phyloP scores from a whole-genome alignment of 2,329 filamentous ascomycete genomes.

The Hymenoscyphus repandus region DNA sequence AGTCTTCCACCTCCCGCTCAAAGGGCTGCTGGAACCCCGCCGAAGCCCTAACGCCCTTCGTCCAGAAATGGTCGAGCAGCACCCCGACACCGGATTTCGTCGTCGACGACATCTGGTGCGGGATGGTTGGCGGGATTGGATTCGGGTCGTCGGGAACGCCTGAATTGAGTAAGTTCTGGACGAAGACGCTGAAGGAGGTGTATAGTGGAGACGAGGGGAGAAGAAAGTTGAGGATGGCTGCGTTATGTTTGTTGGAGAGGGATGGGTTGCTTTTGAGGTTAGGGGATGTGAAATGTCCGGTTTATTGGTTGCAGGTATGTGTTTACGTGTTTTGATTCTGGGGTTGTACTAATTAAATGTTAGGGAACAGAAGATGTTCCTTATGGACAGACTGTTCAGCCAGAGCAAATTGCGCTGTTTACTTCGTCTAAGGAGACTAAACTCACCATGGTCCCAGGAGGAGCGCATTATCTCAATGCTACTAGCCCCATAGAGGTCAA shows the following conservation, averaged over 20 bases:
- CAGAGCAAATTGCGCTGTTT: slow-evolving; percentile 47
- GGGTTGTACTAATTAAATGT: too few relatives aligned
- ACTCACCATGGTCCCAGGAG: slow-evolving; percentile 39
- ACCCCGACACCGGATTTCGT: slow-evolving; percentile 42
- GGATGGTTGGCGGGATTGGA: slow-evolving; percentile 40
- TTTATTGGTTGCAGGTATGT: slow-evolving; percentile 37
- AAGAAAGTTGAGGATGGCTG: slow-evolving; percentile 42
- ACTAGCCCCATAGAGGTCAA: slow-evolving; percentile 12
- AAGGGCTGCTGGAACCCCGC: slow-evolving; percentile 47
- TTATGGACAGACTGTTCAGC: slow-evolving; percentile 36
- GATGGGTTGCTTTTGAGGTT: slow-evolving; percentile 44
- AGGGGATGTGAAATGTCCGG: slow-evolving; percentile 43
- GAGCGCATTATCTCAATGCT: slow-evolving; percentile 45
- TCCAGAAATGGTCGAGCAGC: slow-evolving; percentile 35
- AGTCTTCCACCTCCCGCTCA: slow-evolving; percentile 40
- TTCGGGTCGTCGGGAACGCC: slow-evolving; percentile 38
- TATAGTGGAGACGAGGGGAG: slow-evolving; percentile 47
- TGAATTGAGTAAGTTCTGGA: slow-evolving; percentile 41
- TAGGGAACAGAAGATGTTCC: slow-evolving; percentile 41
- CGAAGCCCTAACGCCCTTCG: slow-evolving; percentile 36
- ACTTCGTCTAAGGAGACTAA: slow-evolving; percentile 40
- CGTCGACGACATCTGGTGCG: slow-evolving; percentile 41
- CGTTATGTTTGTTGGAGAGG: slow-evolving; percentile 40
- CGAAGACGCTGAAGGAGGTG: slow-evolving; percentile 38
- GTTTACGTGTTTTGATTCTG: too few relatives aligned